Percentiles rank a stretch among this genome's conserved stretches.
Conservation (phyloP, 1,139 yeast genomes). For the Candida sojae region DNA sequence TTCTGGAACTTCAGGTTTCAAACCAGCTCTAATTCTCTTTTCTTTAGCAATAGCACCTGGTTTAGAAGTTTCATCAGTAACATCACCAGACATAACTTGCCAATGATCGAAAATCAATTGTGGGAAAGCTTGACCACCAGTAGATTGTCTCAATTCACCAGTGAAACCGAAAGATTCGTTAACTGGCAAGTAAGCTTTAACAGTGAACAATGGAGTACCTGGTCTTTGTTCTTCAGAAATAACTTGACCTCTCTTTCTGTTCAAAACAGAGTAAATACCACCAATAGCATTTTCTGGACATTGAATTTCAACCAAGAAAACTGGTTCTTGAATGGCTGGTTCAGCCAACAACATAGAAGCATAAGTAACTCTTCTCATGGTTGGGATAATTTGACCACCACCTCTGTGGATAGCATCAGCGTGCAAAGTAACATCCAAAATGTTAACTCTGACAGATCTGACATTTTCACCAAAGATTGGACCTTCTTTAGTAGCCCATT, state of each 20-base stretch:
- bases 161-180: constrained; percentile 99
- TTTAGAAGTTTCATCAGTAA: constrained; percentile 87
- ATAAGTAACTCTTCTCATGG: constrained; percentile 99
- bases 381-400: constrained; percentile 99
- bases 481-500: constrained; percentile 99
- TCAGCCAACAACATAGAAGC: constrained; percentile 98
- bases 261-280: constrained; percentile 99
- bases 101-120: constrained; percentile 99
- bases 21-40: constrained; percentile 96
- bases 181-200: constrained; percentile 99
- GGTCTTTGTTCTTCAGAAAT: constrained; percentile 99
- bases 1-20: constrained; percentile 97
- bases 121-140: constrained; percentile 99
- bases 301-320: constrained; percentile 98
- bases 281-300: constrained; percentile 99
- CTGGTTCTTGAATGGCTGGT: constrained; percentile 99
- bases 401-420: constrained; percentile 99
- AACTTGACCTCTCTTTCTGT: constrained; percentile 99
- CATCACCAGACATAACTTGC: constrained; percentile 89
- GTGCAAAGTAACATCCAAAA: constrained; percentile 98
- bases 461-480: constrained; percentile 95
- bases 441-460: constrained; percentile 97
- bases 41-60: constrained; percentile 91
- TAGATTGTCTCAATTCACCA: constrained; percentile 98
- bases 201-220: constrained; percentile 99